These are phyloP conservation scores for Berkeleyomyces basicola DNA, from an alignment of 2,329 filamentous ascomycete species.

Conservation along the genomic window DNA sequence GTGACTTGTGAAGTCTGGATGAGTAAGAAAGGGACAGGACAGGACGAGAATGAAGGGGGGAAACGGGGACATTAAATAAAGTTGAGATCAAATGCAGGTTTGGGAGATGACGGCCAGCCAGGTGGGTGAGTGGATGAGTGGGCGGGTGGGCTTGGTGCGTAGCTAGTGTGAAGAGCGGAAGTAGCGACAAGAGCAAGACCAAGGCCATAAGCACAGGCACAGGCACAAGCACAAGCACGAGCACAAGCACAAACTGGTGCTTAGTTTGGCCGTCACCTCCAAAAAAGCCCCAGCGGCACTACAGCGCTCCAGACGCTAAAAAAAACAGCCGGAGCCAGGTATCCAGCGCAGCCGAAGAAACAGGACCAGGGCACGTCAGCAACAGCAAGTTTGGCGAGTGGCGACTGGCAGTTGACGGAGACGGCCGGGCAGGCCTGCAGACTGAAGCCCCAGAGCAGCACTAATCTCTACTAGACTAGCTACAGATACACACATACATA, in stretches of 20 bases:
- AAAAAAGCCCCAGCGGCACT: neutral
- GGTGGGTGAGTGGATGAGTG: neutral
- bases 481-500: too few species aligned
- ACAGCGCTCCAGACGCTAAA: neutral
- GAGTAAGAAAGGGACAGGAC: constrained; percentile 1
- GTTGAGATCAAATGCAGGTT: neutral
- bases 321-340: neutral
- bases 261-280: neutral
- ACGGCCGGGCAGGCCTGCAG: too few species aligned
- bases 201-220: neutral
- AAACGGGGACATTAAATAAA: constrained; percentile 9
- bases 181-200: neutral
- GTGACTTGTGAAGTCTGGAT: constrained; percentile 8
- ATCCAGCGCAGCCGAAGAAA: neutral
- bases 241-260: neutral
- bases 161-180: neutral
- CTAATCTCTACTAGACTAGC: too few species aligned
- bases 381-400: neutral
- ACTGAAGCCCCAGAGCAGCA: too few species aligned
- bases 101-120: neutral
- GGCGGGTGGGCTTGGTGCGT: neutral
- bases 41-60: constrained; percentile 2
- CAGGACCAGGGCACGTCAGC: neutral
- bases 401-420: neutral
- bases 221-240: neutral